These are phyloP conservation scores for Aspergillus mulundensis DNA, from an alignment of 495 filamentous ascomycete genomes.

Conservation along the genomic window DNA sequence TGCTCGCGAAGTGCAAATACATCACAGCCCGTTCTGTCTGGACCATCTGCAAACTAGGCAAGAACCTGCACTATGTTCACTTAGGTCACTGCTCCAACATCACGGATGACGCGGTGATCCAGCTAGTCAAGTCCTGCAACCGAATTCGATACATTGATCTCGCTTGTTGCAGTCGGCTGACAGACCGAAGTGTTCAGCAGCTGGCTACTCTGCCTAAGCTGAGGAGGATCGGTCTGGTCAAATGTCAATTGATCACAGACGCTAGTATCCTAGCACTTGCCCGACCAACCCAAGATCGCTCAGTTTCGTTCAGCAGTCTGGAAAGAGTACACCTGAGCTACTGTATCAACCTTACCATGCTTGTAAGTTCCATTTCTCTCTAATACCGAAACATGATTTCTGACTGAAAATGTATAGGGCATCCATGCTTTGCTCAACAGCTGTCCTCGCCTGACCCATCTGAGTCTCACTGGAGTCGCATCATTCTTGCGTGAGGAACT, in stretches of 20 bases:
- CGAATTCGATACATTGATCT: conserved; percentile 96
- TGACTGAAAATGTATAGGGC: conserved; percentile 53
- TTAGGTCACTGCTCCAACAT: conserved; percentile 90
- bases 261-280: conserved; percentile 81
- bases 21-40: conserved; percentile 87
- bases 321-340: conserved; percentile 98
- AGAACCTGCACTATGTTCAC: conserved; percentile 95
- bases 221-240: conserved; percentile 90
- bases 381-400: background rate
- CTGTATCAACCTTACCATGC: conserved; percentile 74
- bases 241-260: conserved; percentile 87
- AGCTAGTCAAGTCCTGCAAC: conserved; percentile 80
- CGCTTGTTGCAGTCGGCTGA: conserved; percentile 88
- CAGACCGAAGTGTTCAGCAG: conserved; percentile 79
- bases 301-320: conserved; percentile 55
- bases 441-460: conserved; percentile 88
- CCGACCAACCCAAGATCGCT: conserved; percentile 46
- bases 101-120: conserved; percentile 79
- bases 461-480: conserved; percentile 92
- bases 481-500: conserved; percentile 73
- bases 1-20: conserved; percentile 88
- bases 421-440: conserved; percentile 85
- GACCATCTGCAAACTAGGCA: conserved; percentile 83
- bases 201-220: conserved; percentile 87
- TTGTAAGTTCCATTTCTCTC: conserved; percentile 53